These are phyloP conservation scores for Suillus americanus DNA, from an alignment of 768 basidiomycete genomes.

Conservation along the genomic window DNA sequence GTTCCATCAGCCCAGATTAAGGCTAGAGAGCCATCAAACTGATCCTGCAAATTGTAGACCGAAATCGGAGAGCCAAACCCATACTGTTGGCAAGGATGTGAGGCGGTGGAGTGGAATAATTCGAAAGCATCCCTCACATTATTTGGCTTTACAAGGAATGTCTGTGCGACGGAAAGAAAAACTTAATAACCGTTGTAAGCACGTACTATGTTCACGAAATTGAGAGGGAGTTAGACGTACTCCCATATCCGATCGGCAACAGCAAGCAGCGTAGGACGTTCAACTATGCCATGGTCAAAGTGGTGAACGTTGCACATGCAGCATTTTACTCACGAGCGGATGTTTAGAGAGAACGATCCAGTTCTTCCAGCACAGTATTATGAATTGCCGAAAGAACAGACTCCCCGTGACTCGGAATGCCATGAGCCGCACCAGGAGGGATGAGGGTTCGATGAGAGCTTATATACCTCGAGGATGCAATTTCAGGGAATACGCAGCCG, in stretches of 20 bases:
- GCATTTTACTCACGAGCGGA: conserved; percentile 48
- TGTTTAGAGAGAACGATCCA: conserved; percentile 72
- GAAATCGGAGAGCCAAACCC: conserved; percentile 60
- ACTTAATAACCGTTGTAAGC: conserved; percentile 22
- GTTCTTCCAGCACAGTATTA: conserved; percentile 67
- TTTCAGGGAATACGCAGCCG: neutral
- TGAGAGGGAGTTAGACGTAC: conserved; percentile 11
- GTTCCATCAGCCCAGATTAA: conserved; percentile 73
- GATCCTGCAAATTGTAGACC: conserved; percentile 43
- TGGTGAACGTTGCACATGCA: neutral
- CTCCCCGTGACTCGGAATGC: conserved; percentile 5
- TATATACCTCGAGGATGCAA: neutral
- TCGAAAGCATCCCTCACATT: conserved; percentile 43
- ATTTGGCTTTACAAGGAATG: conserved; percentile 55
- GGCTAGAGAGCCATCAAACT: conserved; percentile 52
- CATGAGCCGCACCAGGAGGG: neutral
- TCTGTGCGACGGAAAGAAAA: conserved; percentile 64
- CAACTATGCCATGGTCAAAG: conserved; percentile 35
- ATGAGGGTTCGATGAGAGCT: neutral
- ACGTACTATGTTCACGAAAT: neutral
- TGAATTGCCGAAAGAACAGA: conserved; percentile 62
- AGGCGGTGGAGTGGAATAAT: neutral
- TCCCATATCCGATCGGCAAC: conserved; percentile 61
- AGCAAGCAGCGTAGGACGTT: conserved; percentile 63
- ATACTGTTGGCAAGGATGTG: conserved; percentile 38